Evolutionary conservation across 179 eudicot species (phyloP), one percentile per base, ranked within the genome.

Genomic region (Amaranthus tricolor): DNA sequence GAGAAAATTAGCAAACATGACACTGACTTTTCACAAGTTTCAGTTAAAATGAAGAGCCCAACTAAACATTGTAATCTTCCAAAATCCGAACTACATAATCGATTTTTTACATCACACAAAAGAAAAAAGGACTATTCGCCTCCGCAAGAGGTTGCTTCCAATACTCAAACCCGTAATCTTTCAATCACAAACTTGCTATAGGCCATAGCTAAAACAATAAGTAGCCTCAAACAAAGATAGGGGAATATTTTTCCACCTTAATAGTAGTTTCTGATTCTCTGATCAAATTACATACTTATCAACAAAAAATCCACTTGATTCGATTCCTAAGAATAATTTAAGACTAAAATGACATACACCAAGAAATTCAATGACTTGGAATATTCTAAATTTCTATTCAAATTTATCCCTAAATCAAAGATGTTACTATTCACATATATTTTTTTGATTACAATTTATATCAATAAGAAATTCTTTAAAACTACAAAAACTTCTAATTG

Each of bases 201-300:
- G 68, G 1, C 15, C 76, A 66, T 66, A 40, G 68, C 19, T 62
- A 47, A 61, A 66, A 45, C 52, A 24, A 19, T 12, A 74, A 68
- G 24, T 45, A 70, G 59, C 80, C 74, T 16, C 74, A 76, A 80
- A 80, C 74, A 55, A 53, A 45, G 64, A 52, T 50, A 55, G n/a
- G 24, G 16, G 31, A 74, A 74, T 45, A 64, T 21, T 66, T 69
- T 81, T 24, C 20, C 17, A 16, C 45, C 44, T 63, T 0, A 24
- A 24, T 24, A 24, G 31, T 24, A 24, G 62, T 45, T 74, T 14
- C 53, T 8, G 74, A 78, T 78, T 78, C 74, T 62, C 81, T 55
- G 74, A 74, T 74, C 59, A 61, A 68, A 40, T 11, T 13, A 50
- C 19, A 11, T 21, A 40, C 53, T 3, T 20, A 54, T 31, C 5